Conservation (phyloP, 2,329 filamentous ascomycete species). For the Phialophora macrospora region DNA sequence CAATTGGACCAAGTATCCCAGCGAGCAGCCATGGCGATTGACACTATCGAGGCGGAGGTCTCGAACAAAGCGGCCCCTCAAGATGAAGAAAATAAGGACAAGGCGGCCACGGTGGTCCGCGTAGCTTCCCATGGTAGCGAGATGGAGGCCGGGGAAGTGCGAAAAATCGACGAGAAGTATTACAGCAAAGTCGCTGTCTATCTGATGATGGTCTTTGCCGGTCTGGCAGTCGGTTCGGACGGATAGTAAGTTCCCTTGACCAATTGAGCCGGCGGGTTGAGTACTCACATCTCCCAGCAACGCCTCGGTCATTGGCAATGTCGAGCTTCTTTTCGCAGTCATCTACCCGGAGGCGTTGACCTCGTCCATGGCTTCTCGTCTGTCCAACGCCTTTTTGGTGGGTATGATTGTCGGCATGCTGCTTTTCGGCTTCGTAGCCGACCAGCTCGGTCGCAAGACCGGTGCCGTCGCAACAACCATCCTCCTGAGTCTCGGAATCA, state of each 20-base stretch:
- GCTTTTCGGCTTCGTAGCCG: slow-evolving; percentile 57
- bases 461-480: slow-evolving; percentile 56
- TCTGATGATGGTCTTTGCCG: slow-evolving; percentile 46
- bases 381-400: slow-evolving; percentile 62
- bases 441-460: slow-evolving; percentile 57
- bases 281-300: slow-evolving; percentile 23
- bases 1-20: too few relatives aligned
- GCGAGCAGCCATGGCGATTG: too few relatives aligned
- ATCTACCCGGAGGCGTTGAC: slow-evolving; percentile 45
- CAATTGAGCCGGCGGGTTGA: too few relatives aligned
- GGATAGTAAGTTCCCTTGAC: slow-evolving; percentile 44
- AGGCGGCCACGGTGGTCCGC: too few relatives aligned
- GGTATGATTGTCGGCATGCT: slow-evolving; percentile 64
- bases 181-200: slow-evolving; percentile 39
- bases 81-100: too few relatives aligned
- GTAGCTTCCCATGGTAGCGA: too few relatives aligned
- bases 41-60: too few relatives aligned
- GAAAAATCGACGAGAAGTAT: slow-evolving; percentile 12
- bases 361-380: slow-evolving; percentile 53
- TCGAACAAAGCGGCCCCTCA: too few relatives aligned
- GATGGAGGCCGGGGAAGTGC: too few relatives aligned
- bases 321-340: slow-evolving; percentile 45
- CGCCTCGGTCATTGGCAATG: slow-evolving; percentile 42
- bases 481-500: slow-evolving; percentile 55
- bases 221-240: slow-evolving; percentile 48